Conservation (phyloP, 176 grass and related monocot genomes). For the Metroxylon sagu region DNA sequence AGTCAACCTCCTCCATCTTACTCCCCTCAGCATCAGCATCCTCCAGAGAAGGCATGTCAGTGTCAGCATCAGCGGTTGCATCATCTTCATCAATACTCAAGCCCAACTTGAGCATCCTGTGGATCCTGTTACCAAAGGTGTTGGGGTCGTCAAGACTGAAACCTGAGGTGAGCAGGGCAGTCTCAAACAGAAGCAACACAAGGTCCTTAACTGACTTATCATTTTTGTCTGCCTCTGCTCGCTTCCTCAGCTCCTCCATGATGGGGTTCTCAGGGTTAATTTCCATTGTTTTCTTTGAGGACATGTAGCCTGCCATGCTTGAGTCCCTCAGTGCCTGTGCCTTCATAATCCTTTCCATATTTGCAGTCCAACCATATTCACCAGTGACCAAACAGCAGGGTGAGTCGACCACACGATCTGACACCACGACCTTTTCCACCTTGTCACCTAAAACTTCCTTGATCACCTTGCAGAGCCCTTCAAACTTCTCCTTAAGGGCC, state of each 20-base stretch:
- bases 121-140: conserved; percentile 93
- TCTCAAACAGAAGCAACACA: conserved; percentile 80
- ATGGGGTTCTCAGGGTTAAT: conserved; percentile 93
- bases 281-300: conserved; percentile 94
- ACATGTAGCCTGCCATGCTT: conserved; percentile 95
- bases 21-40: conserved; percentile 78
- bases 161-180: conserved; percentile 76
- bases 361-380: conserved; percentile 90
- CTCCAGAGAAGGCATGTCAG: conserved; percentile 81
- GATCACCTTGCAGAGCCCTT: conserved; percentile 90
- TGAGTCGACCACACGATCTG: conserved; percentile 82
- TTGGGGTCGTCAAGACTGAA: conserved; percentile 97
- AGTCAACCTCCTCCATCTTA: conserved; percentile 99
- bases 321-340: conserved; percentile 84
- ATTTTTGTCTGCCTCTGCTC: conserved; percentile 79
- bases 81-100: conserved; percentile 89
- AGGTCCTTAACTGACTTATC: conserved; percentile 98
- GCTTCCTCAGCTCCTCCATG: conserved; percentile 90
- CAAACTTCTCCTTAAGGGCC: conserved; percentile 77
- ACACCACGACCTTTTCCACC: conserved; percentile 85
- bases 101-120: conserved; percentile 92
- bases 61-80: conserved; percentile 37
- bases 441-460: conserved; percentile 93
- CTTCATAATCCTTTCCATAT: conserved; percentile 99
- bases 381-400: conserved; percentile 93